Conservation (phyloP, 2,329 filamentous ascomycete genomes). For the Oidium heveae region DNA sequence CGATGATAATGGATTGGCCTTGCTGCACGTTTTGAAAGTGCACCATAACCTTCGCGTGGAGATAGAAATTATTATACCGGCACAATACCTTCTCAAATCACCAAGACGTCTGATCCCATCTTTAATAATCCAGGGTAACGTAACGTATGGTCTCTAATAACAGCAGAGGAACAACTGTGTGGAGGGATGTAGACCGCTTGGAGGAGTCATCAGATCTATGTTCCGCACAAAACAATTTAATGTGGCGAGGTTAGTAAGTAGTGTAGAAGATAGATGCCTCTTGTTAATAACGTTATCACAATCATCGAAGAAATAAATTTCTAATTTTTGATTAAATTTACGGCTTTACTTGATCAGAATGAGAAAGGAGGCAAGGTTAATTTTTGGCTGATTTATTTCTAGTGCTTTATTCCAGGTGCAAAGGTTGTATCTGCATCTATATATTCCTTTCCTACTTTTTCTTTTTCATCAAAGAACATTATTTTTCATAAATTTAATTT, state of each 20-base stretch:
- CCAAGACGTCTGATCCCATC: conserved; percentile 74
- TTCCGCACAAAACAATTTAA: conserved; percentile 88
- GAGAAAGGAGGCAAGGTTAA: conserved; percentile 55
- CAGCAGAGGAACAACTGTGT: conserved; percentile 65
- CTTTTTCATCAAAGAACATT: no score
- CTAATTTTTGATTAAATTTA: conserved; percentile 32
- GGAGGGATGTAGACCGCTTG: conserved; percentile 80
- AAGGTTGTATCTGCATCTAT: no score
- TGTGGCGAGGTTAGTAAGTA: conserved; percentile 88
- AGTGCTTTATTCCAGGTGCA: no score
- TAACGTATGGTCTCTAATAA: conserved; percentile 96
- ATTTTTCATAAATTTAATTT: no score
- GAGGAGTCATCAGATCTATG: conserved; percentile 66
- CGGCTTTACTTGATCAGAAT: conserved; percentile 78
- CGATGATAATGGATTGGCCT: conserved; percentile 53
- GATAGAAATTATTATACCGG: conserved; percentile 77
- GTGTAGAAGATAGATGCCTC: conserved; percentile 97
- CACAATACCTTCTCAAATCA: conserved; percentile 41
- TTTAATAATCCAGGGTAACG: conserved; percentile 88
- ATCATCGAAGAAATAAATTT: conserved; percentile 15
- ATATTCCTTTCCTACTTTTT: no score
- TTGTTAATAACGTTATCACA: conserved; percentile 87
- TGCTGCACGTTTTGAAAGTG: conserved; percentile 55
- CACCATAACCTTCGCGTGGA: conserved; percentile 55
- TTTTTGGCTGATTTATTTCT: no score